These are phyloP conservation scores for Aspergillus quadricinctus DNA, from an alignment of 2,329 filamentous ascomycete genomes.

Conservation along the genomic window DNA sequence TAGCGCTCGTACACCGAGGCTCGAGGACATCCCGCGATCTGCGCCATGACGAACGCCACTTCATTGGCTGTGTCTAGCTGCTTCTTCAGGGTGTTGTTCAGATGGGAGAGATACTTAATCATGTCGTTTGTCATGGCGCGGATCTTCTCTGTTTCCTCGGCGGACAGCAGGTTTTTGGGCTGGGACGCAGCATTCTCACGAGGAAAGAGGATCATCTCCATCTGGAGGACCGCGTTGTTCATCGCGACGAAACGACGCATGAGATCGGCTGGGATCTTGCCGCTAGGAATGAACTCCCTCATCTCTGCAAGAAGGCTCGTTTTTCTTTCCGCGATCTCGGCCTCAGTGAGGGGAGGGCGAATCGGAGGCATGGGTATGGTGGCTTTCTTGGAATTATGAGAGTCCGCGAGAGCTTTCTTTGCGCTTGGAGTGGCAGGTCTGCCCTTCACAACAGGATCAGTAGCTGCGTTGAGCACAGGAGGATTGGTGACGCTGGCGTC, in stretches of 20 bases:
- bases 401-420: not conserved
- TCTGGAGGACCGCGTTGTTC: conserved; percentile 17
- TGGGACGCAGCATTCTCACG: not conserved
- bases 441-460: not conserved
- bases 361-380: not conserved
- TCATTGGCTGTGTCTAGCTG: conserved; percentile 4
- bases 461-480: not conserved
- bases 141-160: conserved; percentile 8
- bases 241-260: conserved; percentile 18
- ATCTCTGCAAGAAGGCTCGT: conserved; percentile 13
- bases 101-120: conserved; percentile 8
- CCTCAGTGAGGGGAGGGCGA: not conserved
- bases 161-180: conserved; percentile 6
- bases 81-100: conserved; percentile 13
- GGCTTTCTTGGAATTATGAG: not conserved
- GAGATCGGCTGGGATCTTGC: conserved; percentile 7
- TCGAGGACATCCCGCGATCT: conserved; percentile 1
- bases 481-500: conserved; percentile 9
- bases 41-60: conserved; percentile 8
- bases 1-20: not conserved
- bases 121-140: conserved; percentile 11
- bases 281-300: conserved; percentile 9
- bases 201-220: conserved; percentile 22
- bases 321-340: not conserved
- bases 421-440: not conserved